These are phyloP conservation scores for Gynandropsis gynandra DNA, from an alignment of 345 rosid species.

Conservation along the genomic window DNA sequence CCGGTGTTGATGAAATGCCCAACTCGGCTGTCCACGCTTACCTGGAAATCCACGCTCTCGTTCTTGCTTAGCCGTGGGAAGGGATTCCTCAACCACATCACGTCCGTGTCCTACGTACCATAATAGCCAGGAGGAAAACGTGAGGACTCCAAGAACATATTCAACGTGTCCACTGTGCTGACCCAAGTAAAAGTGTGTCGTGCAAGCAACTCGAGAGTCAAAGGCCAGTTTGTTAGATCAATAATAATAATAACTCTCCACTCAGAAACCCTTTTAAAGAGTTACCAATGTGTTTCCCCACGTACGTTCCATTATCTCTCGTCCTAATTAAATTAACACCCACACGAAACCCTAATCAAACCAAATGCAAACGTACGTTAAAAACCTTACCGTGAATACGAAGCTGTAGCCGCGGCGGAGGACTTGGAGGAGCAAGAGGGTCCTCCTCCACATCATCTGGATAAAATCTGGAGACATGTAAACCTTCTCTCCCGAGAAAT, in stretches of 20 bases:
- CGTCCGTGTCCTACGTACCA: constrained; percentile 54
- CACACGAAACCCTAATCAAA: too few relatives aligned
- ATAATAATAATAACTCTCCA: too few relatives aligned
- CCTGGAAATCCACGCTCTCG: constrained; percentile 48
- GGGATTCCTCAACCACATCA: constrained; percentile 74
- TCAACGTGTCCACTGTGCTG: too few relatives aligned
- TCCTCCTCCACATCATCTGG: constrained; percentile 85
- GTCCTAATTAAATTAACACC: too few relatives aligned
- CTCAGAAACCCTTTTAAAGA: too few relatives aligned
- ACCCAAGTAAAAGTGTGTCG: too few relatives aligned
- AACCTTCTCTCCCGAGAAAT: constrained; percentile 41
- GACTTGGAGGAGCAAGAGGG: constrained; percentile 49
- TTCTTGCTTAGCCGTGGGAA: constrained; percentile 30
- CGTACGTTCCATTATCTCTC: too few relatives aligned
- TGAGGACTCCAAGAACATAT: background rate
- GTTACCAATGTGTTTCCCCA: too few relatives aligned
- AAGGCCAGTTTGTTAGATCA: too few relatives aligned
- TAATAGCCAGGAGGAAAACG: too few relatives aligned
- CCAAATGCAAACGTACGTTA: too few relatives aligned
- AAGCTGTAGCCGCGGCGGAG: constrained; percentile 61
- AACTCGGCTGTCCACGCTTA: constrained; percentile 46
- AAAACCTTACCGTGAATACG: constrained; percentile 53
- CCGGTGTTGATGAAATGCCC: constrained; percentile 54
- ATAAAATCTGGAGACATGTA: constrained; percentile 66
- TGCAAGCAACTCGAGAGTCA: too few relatives aligned